These are phyloP conservation scores for Zasmidium cellare DNA, from an alignment of 2,329 filamentous ascomycete genomes.

Conservation along the genomic window DNA sequence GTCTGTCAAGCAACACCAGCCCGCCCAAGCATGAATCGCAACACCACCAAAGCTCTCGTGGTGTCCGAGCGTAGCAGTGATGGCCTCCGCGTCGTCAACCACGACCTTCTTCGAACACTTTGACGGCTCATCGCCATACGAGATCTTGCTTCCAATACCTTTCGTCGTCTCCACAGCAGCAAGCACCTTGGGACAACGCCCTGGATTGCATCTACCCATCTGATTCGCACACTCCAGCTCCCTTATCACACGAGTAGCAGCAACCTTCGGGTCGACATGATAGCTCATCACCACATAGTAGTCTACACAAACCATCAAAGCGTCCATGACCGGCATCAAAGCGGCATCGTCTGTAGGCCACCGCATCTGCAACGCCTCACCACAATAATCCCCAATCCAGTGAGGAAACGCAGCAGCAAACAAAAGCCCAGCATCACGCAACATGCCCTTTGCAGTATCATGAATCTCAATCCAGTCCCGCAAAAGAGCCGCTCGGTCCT, in stretches of 20 bases:
- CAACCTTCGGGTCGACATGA: not conserved
- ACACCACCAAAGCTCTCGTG: not conserved
- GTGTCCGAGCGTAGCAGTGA: not conserved
- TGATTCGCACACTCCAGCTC: not conserved
- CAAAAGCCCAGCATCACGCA: not conserved
- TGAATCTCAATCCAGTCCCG: not conserved
- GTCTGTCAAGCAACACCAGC: not conserved
- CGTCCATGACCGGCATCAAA: not conserved
- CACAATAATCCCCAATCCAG: not conserved
- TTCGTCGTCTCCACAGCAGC: not conserved
- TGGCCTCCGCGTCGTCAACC: not conserved
- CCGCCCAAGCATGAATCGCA: not conserved
- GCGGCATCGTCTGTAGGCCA: not conserved
- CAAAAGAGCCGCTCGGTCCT: not conserved
- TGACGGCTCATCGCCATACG: not conserved
- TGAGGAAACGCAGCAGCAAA: not conserved
- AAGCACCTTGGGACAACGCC: not conserved
- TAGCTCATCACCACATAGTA: conserved; percentile 1
- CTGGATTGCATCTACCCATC: not conserved
- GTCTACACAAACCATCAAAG: not conserved
- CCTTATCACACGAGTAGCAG: not conserved
- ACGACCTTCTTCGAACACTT: not conserved
- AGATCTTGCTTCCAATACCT: not conserved
- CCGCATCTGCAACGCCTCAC: not conserved
- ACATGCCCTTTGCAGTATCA: not conserved